Evolutionary conservation across 805 yeast genomes (phyloP).

Genomic region (Suhomyces sp.): DNA sequence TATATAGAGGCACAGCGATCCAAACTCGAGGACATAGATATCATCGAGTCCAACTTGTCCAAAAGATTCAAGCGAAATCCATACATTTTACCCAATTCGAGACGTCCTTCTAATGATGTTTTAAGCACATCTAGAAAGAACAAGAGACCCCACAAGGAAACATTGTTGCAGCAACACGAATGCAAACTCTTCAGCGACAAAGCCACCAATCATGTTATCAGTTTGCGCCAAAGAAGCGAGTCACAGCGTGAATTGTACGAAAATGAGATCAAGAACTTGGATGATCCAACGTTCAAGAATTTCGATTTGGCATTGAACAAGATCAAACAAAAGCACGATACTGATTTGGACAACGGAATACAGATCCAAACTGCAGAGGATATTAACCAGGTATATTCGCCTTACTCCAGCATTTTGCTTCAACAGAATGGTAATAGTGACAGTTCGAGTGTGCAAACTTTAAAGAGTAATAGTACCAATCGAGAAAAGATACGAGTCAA

Average conservation of each 20-base stretch:
- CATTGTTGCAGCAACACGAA: slow-evolving; percentile 63
- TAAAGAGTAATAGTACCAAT: slow-evolving; percentile 1
- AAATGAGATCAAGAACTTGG: slow-evolving; percentile 10
- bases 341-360: slow-evolving; percentile 4
- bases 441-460: slow-evolving; percentile 13
- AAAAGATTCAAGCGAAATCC: slow-evolving; percentile 66
- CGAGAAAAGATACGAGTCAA: slow-evolving; percentile 20
- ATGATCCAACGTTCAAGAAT: slow-evolving; percentile 27
- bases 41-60: slow-evolving; percentile 65
- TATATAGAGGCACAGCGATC: slow-evolving; percentile 36
- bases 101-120: slow-evolving; percentile 1
- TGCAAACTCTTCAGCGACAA: slow-evolving; percentile 50
- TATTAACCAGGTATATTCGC: slow-evolving; percentile 13
- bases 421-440: slow-evolving; percentile 10
- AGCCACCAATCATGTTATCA: slow-evolving; percentile 29
- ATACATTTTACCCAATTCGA: slow-evolving; percentile 35
- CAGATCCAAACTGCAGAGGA: slow-evolving; percentile 17
- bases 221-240: slow-evolving; percentile 8
- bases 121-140: slow-evolving; percentile 8
- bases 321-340: slow-evolving; percentile 20
- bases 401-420: slow-evolving; percentile 23
- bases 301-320: slow-evolving; percentile 39
- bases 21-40: slow-evolving; percentile 63
- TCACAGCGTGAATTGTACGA: slow-evolving; percentile 7
- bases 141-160: slow-evolving; percentile 9